A percentile compares a stretch with the other conserved stretches of the same genome.
Evolutionary conservation across 176 grass and related monocot species (phyloP).

Genomic region (Neostapfia colusana): DNA sequence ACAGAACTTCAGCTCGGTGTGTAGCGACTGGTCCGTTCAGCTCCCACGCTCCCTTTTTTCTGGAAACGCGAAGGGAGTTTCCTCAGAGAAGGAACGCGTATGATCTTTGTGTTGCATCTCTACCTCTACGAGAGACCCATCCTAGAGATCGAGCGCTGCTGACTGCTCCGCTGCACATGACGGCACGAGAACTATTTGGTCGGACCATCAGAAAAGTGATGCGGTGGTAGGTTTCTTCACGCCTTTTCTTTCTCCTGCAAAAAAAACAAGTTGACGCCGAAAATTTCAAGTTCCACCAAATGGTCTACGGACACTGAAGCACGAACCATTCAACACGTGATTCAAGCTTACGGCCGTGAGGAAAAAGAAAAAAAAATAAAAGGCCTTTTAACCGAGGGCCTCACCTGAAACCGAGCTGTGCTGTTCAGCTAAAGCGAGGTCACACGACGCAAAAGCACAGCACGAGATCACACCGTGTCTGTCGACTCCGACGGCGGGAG

Average conservation of each 20-base stretch:
- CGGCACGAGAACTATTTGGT: background rate
- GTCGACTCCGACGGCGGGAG: constrained; percentile 18
- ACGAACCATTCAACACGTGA: too few species aligned
- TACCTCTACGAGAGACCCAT: background rate
- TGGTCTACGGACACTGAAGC: too few species aligned
- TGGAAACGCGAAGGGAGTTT: background rate
- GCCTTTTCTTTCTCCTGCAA: background rate
- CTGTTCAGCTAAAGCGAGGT: background rate
- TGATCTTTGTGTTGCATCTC: background rate
- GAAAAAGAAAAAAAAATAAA: too few species aligned
- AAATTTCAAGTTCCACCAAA: too few species aligned
- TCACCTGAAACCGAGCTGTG: too few species aligned
- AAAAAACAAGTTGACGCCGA: too few species aligned
- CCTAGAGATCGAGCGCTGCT: background rate
- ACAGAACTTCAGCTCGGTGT: background rate
- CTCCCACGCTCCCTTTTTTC: background rate
- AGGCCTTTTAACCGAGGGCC: too few species aligned
- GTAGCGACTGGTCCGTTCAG: background rate
- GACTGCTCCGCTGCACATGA: background rate
- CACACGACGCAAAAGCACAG: background rate
- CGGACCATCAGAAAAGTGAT: background rate
- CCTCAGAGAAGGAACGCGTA: too few species aligned
- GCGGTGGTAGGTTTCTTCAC: background rate
- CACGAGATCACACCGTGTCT: background rate
- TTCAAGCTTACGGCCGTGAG: background rate